Evolutionary conservation across 164 flowering plant genomes (phyloP).

Genomic region (Vitis riparia): DNA sequence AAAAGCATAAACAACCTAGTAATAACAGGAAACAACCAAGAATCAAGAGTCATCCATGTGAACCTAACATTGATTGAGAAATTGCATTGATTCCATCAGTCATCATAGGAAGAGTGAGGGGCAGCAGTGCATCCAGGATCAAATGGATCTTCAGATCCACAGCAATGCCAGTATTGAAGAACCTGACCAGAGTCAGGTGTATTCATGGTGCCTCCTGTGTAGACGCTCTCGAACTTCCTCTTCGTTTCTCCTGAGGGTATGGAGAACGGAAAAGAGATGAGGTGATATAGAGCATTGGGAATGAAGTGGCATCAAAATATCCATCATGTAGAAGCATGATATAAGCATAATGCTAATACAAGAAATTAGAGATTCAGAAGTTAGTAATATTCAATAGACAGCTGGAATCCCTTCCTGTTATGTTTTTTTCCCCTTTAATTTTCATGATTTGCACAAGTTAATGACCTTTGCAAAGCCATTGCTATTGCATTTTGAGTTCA

Average conservation of each 20-base stretch:
- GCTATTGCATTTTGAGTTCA: no score
- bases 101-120: constrained; percentile 90
- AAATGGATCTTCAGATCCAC: constrained; percentile 96
- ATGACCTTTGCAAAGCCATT: no score
- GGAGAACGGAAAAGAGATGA: neutral
- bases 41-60: neutral
- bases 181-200: constrained; percentile 80
- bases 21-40: no score
- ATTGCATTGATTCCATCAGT: constrained; percentile 26
- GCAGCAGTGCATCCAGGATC: constrained; percentile 91
- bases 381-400: no score
- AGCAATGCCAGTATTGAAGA: constrained; percentile 94
- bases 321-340: no score
- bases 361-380: no score
- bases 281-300: neutral
- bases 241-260: constrained; percentile 71
- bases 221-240: constrained; percentile 94
- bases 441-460: no score
- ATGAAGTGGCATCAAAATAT: no score
- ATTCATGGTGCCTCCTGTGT: constrained; percentile 81
- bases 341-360: no score
- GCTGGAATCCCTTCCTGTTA: no score
- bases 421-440: no score
- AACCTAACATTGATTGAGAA: neutral
- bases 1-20: no score